phyloP scores from a whole-genome alignment of 768 basidiomycete species.

The Crepidotus variabilis region DNA sequence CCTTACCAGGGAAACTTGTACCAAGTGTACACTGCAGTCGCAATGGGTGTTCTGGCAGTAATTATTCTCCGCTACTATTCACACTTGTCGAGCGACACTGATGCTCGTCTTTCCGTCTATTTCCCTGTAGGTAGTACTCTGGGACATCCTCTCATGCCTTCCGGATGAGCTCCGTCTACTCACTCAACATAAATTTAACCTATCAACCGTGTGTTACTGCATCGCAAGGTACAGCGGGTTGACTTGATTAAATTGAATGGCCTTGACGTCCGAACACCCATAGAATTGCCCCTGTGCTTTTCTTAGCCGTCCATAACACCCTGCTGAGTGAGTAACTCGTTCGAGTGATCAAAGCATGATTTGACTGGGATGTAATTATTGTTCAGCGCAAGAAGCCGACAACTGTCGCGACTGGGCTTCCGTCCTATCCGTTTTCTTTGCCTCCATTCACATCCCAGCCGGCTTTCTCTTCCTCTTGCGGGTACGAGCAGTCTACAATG shows the following conservation, averaged over 20 bases:
- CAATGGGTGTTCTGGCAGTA: background rate
- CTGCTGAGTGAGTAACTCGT: background rate
- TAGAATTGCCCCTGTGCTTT: conserved; percentile 2
- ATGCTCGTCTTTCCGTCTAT: background rate
- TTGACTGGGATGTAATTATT: too few species aligned
- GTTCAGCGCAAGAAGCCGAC: background rate
- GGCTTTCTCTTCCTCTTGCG: conserved; percentile 15
- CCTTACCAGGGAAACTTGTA: background rate
- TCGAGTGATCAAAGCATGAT: background rate
- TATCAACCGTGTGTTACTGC: conserved; percentile 11
- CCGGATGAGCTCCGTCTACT: conserved; percentile 8
- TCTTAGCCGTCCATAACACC: conserved; percentile 5
- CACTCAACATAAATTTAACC: conserved; percentile 3
- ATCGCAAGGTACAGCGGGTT: conserved; percentile 9
- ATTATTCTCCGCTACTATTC: background rate
- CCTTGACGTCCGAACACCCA: background rate
- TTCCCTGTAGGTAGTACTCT: conserved; percentile 9
- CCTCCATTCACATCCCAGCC: conserved; percentile 9
- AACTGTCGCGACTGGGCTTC: conserved; percentile 7
- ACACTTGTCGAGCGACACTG: background rate
- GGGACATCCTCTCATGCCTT: conserved; percentile 13
- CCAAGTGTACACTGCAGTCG: background rate
- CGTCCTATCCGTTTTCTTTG: background rate
- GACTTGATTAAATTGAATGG: too few species aligned
- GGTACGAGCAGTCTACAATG: conserved; percentile 14